A percentile compares a stretch with the other conserved stretches of the same genome.
These are phyloP conservation scores for Populus hybrid DNA, from an alignment of 441 rosid genomes.

Conservation along the genomic window DNA sequence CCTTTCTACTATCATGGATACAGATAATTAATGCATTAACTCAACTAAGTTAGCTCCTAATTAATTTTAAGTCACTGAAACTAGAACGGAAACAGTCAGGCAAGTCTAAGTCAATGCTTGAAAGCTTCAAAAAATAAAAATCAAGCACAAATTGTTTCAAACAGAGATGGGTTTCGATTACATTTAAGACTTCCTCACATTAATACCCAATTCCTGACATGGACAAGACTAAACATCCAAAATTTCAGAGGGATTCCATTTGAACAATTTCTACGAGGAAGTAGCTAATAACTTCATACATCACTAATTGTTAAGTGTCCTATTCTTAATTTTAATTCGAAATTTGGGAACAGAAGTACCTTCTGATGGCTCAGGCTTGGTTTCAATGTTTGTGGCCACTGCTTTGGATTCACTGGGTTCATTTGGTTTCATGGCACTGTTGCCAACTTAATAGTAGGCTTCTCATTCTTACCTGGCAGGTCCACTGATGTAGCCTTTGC, in stretches of 20 bases:
- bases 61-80: too few species aligned
- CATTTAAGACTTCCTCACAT: background rate
- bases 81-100: too few species aligned
- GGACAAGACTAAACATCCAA: background rate
- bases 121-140: too few species aligned
- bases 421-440: constrained; percentile 32
- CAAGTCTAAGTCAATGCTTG: too few species aligned
- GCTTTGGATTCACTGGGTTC: constrained; percentile 41
- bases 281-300: background rate
- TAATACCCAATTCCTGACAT: too few species aligned
- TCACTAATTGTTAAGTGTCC: constrained; percentile 41
- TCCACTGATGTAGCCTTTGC: constrained; percentile 31
- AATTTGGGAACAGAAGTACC: constrained; percentile 51
- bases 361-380: constrained; percentile 50
- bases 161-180: too few species aligned
- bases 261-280: background rate
- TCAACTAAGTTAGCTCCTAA: too few species aligned
- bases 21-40: too few species aligned
- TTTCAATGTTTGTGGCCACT: constrained; percentile 33
- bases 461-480: constrained; percentile 29
- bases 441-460: constrained; percentile 21
- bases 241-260: constrained; percentile 8
- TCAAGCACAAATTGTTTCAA: too few species aligned
- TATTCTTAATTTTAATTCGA: constrained; percentile 68
- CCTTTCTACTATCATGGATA: too few species aligned